A percentile compares a stretch with the other conserved stretches of the same genome.
phyloP scores from a whole-genome alignment of 1,284 basidiomycete genomes.

The Termitomyces sp. region DNA sequence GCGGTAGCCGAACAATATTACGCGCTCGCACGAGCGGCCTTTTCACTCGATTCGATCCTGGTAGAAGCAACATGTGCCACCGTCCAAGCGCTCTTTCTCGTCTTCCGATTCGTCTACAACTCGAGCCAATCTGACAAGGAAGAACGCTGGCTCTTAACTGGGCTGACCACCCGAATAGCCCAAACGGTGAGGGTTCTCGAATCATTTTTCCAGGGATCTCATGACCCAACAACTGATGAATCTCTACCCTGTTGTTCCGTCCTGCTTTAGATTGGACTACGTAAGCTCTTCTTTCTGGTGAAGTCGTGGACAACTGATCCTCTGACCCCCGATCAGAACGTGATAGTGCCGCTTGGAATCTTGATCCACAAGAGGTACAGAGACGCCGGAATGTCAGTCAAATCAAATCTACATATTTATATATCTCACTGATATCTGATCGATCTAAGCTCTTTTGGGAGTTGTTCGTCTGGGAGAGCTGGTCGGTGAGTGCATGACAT shows the following conservation, averaged over 20 bases:
- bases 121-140: conserved; percentile 40
- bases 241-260: neutral
- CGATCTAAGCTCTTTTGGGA: conserved; percentile 48
- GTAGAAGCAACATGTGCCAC: conserved; percentile 40
- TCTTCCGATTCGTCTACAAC: conserved; percentile 39
- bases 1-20: conserved; percentile 35
- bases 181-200: conserved; percentile 34
- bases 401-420: neutral
- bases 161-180: conserved; percentile 37
- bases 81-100: conserved; percentile 43
- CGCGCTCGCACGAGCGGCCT: conserved; percentile 39
- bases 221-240: neutral
- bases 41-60: conserved; percentile 40
- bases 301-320: neutral
- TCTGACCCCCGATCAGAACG: conserved; percentile 34
- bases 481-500: conserved; percentile 34
- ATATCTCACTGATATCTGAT: neutral
- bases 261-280: conserved; percentile 40
- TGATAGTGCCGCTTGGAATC: conserved; percentile 46
- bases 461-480: conserved; percentile 44
- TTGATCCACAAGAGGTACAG: conserved; percentile 43
- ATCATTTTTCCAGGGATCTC: neutral
- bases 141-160: conserved; percentile 42
- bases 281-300: conserved; percentile 28
- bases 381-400: conserved; percentile 35